Base-by-base conservation (phyloP, 495 filamentous ascomycete genomes). In the Annulohypoxylon maeteangense region DNA sequence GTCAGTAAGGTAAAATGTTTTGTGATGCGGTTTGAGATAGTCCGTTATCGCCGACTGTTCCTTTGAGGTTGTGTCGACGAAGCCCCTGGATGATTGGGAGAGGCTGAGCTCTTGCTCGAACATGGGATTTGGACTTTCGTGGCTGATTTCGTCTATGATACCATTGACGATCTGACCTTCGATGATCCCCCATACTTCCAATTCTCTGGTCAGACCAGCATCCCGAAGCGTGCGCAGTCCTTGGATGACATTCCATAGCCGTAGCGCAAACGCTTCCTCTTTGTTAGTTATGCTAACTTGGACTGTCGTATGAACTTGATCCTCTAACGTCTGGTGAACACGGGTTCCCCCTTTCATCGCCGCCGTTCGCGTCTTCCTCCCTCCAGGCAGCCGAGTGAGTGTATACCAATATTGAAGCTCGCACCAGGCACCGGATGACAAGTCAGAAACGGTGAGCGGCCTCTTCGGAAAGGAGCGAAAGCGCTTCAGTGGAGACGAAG, bases 361-460 rank as follows among this genome's bases (percentile, higher is more conserved):
- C 8, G 86, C 77, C 0, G 96, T 98, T 1, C 82, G 78, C 56
- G 83, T 88, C 78, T 90, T 94, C 71, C 84, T 86, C 16, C 96
- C 96, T 14, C 79, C 80, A 0, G 80, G 83, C 74, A 90, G 86
- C 45, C 87, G 89, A 2, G 89, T 91, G 31, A 99, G 85, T 0
- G 87, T 90, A 81, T 93, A 98, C 85, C 88, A 92, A 71, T 97
- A 95, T 77, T 99, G 95, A 47, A 98, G 79, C 78, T 99, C 96
- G 77, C 95, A 99, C 95, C 95, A 99, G 7, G 94, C 88, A 1
- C 93, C 93, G 12, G 91, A 90, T 1, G 95, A 87, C 44, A 99
- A 76, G 78, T 99, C 95, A 1, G 93, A 92, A 4, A 99, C 95
- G 0, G 92, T 93, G n/a, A 99, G 87, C 0, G 91, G 87, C 71